Base-by-base conservation (phyloP, 768 basidiomycete genomes). In the Kwoniella heveanensis region DNA sequence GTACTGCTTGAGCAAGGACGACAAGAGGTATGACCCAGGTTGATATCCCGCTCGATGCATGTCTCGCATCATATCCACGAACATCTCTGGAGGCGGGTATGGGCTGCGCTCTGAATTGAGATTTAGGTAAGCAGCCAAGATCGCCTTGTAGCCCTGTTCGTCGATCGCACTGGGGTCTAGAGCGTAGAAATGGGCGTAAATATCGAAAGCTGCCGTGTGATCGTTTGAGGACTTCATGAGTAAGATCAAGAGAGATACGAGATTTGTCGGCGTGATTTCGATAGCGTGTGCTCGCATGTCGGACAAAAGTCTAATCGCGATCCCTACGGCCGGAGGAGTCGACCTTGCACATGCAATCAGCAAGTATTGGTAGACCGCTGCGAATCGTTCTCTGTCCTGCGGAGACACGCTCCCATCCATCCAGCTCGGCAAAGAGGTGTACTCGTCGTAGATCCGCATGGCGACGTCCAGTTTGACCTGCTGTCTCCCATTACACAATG, bases 31-130 rank as follows among this genome's bases (percentile, higher is more conserved):
- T 1, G 83, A 80, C 0, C 86, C 85, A 57, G 88, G 82, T 10
- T 82, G 80, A 56, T 87, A 80, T 22, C 89, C 88, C 1, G 85
- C 84, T 13, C 80, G 78, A 26, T 85, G 87, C 90, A 94, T 93
- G 80, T 92, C 90, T 37, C 83, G 84, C 61, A 92, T 84, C 54
- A 94, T 88, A 57, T 85, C 84, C 77, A 92, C 87, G 78, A 90
- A 91, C 57, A 86, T 83, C 64, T 82, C 79, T 53, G 78, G 82
- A 65, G 77, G 85, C 66, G 76, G 85, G 74, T 66, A 83, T 25
- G 82, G 70, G 19, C 79, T 74, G 22, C 83, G 75, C 50, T 81
- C 80, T 61, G 86, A 87, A 9, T 85, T 83, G 57, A 90, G 82
- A 25, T 83, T 82, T 72, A 85, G 84, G 68, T 90, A 88, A 2